Evolutionary conservation across 2,329 filamentous ascomycete genomes (phyloP).

Genomic region (Grosmannia clavigera): DNA sequence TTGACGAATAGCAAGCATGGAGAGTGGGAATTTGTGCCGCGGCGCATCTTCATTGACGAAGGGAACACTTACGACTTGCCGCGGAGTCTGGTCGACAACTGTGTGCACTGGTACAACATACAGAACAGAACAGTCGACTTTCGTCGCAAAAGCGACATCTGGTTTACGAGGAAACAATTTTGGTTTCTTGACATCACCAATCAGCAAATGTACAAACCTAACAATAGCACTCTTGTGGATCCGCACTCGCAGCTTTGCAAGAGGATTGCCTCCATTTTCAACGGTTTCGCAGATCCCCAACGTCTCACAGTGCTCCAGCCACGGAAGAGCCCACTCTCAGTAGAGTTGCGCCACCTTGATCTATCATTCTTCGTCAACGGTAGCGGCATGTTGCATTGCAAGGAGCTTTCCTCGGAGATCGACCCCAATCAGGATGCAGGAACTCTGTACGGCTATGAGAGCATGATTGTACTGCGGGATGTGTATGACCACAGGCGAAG

Average conservation of each 20-base stretch:
- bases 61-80: slow-evolving; percentile 40
- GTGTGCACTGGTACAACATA: slow-evolving; percentile 49
- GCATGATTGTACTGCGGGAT: slow-evolving; percentile 45
- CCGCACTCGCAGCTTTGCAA: slow-evolving; percentile 29
- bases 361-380: slow-evolving; percentile 40
- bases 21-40: slow-evolving; percentile 5
- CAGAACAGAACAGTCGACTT: slow-evolving; percentile 31
- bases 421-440: slow-evolving; percentile 46
- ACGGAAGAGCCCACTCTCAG: slow-evolving; percentile 16
- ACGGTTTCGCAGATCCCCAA: slow-evolving; percentile 31
- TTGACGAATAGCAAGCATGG: not conserved
- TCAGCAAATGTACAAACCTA: slow-evolving; percentile 7
- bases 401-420: slow-evolving; percentile 37
- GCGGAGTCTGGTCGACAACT: slow-evolving; percentile 32
- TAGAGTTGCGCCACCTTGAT: slow-evolving; percentile 41
- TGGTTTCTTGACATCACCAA: slow-evolving; percentile 23
- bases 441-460: slow-evolving; percentile 45
- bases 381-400: slow-evolving; percentile 28
- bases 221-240: slow-evolving; percentile 30
- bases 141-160: slow-evolving; percentile 18
- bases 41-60: not conserved
- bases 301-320: slow-evolving; percentile 36
- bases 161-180: slow-evolving; percentile 14
- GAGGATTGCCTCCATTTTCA: slow-evolving; percentile 31
- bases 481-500: slow-evolving; percentile 21